Percentiles rank a stretch among this genome's conserved stretches.
Evolutionary conservation across 1,139 yeast genomes (phyloP).

Genomic region (Geotrichum aggregatum): DNA sequence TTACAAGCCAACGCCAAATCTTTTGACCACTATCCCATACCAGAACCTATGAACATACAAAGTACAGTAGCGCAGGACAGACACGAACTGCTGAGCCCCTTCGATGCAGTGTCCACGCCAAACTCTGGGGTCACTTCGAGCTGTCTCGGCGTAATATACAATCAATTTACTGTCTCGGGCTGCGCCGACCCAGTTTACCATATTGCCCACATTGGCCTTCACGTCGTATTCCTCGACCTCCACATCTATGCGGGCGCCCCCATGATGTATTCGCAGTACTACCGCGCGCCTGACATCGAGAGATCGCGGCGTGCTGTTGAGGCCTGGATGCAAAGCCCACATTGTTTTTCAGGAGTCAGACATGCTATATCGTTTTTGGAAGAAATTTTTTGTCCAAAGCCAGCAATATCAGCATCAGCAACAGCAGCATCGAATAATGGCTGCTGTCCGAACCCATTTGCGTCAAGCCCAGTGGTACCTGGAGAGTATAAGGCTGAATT

Average conservation of each 20-base stretch:
- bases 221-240: constrained; percentile 71
- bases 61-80: neutral
- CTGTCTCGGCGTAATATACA: constrained; percentile 18
- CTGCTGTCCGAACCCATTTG: constrained; percentile 18
- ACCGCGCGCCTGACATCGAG: constrained; percentile 41
- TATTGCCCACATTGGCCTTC: constrained; percentile 66
- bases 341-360: constrained; percentile 19
- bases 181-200: constrained; percentile 45
- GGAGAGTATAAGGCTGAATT: constrained; percentile 44
- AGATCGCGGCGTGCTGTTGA: constrained; percentile 1
- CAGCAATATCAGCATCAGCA: neutral
- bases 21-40: constrained; percentile 23
- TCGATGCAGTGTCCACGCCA: neutral
- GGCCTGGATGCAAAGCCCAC: constrained; percentile 11
- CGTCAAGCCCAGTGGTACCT: constrained; percentile 31
- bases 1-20: constrained; percentile 23
- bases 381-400: constrained; percentile 28
- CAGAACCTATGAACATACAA: too few relatives aligned
- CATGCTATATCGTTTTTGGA: constrained; percentile 32
- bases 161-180: constrained; percentile 24
- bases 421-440: neutral
- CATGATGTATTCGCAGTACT: constrained; percentile 46
- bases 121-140: neutral
- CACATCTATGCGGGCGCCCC: constrained; percentile 81
- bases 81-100: neutral